phyloP scores from a whole-genome alignment of 2,329 filamentous ascomycete genomes.

The Meredithiella fracta region DNA sequence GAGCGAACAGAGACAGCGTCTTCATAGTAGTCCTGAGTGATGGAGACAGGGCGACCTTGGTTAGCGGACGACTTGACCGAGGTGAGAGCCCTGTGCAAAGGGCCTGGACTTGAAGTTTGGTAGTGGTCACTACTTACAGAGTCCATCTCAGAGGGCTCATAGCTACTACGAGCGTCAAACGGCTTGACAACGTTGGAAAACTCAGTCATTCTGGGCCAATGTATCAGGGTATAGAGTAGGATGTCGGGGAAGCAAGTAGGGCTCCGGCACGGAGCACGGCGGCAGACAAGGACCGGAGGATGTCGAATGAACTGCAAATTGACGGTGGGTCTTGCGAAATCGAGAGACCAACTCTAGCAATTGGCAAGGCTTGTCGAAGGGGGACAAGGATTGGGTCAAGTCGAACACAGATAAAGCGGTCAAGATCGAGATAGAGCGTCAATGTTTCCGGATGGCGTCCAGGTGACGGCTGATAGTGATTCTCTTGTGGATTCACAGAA shows the following conservation, averaged over 20 bases:
- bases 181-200: constrained; percentile 8
- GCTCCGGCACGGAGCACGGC: neutral
- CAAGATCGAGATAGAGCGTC: no score
- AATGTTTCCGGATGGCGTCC: no score
- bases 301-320: neutral
- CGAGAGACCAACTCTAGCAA: neutral
- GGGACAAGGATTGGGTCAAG: neutral
- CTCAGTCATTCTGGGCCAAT: constrained; percentile 8
- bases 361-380: neutral
- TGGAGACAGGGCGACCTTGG: neutral
- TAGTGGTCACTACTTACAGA: constrained; percentile 4
- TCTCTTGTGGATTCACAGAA: no score
- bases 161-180: constrained; percentile 6
- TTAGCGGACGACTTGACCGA: neutral
- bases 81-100: no score
- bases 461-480: no score
- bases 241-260: neutral
- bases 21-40: constrained; percentile 56
- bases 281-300: neutral
- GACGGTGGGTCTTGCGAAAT: neutral
- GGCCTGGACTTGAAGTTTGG: neutral
- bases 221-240: neutral
- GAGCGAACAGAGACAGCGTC: constrained; percentile 52
- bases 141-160: constrained; percentile 12
- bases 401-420: neutral